A percentile compares a stretch with the other conserved stretches of the same genome.
Evolutionary conservation across 345 rosid species (phyloP).

Genomic region (Atalantia buxifolia): DNA sequence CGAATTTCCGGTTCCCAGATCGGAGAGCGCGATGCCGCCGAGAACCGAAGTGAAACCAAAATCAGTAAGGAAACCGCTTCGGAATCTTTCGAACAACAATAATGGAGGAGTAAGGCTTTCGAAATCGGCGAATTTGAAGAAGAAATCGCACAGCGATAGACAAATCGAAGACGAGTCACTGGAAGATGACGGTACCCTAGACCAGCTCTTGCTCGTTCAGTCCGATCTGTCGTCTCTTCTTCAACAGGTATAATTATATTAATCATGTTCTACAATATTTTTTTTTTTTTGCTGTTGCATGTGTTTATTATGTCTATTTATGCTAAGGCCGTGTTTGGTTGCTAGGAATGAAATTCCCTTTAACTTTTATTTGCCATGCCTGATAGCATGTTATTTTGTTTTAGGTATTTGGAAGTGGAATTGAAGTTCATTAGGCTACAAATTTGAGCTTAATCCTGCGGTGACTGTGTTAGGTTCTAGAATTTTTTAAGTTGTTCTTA

Average conservation of each 20-base stretch:
- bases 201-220: slow-evolving; percentile 59
- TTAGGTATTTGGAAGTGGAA: not conserved
- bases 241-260: slow-evolving; percentile 42
- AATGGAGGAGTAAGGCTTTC: slow-evolving; percentile 13
- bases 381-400: not conserved
- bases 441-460: not conserved
- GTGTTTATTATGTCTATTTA: not conserved
- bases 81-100: slow-evolving; percentile 25
- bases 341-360: not conserved
- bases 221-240: slow-evolving; percentile 59
- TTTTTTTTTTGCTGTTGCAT: too few species aligned
- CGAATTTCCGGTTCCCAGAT: not conserved
- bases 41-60: slow-evolving; percentile 28
- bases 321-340: not conserved
- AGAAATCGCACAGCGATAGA: slow-evolving; percentile 7
- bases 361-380: not conserved
- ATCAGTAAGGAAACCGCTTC: slow-evolving; percentile 36
- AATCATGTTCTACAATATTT: not conserved
- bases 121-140: slow-evolving; percentile 23
- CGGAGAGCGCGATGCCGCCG: slow-evolving; percentile 29
- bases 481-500: not conserved
- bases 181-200: slow-evolving; percentile 33
- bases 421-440: not conserved
- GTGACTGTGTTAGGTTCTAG: not conserved
- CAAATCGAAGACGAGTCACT: slow-evolving; percentile 14